Conservation (phyloP, 495 filamentous ascomycete species). For the Penicillium turbatum region DNA sequence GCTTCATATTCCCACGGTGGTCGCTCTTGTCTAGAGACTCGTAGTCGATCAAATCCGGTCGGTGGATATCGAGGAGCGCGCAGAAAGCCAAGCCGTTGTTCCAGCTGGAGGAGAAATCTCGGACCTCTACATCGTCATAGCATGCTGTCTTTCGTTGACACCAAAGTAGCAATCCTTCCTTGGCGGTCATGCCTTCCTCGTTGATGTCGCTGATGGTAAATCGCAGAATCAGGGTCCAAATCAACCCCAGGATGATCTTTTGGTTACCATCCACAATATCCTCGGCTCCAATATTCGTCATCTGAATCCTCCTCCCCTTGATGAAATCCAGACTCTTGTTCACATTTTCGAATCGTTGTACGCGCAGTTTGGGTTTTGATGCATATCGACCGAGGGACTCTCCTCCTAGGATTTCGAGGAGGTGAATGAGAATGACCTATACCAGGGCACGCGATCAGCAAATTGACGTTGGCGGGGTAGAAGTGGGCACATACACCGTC, state of each 20-base stretch:
- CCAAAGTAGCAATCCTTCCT: conserved; percentile 92
- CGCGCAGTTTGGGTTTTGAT: conserved; percentile 87
- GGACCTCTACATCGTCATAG: conserved; percentile 92
- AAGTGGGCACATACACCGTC: conserved; percentile 68
- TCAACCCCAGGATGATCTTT: conserved; percentile 94
- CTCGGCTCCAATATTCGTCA: conserved; percentile 98
- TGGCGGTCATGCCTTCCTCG: conserved; percentile 94
- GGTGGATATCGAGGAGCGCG: conserved; percentile 92
- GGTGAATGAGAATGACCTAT: conserved; percentile 89
- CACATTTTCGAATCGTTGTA: conserved; percentile 98
- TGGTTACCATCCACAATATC: conserved; percentile 97
- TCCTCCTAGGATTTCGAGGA: conserved; percentile 89
- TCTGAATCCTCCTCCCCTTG: conserved; percentile 82
- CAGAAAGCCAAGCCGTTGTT: conserved; percentile 97
- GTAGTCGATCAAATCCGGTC: conserved; percentile 95
- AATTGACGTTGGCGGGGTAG: conserved; percentile 1
- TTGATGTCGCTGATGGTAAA: conserved; percentile 99
- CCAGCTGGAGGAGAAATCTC: conserved; percentile 93
- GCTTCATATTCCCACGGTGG: conserved; percentile 93
- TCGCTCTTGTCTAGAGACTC: conserved; percentile 90
- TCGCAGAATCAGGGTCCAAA: conserved; percentile 95
- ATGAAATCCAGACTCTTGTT: conserved; percentile 93
- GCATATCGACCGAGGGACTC: conserved; percentile 97
- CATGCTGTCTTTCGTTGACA: conserved; percentile 98
- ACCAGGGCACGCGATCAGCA: conserved; percentile 1